Evolutionary conservation across 2,329 filamentous ascomycete species (phyloP), one percentile per base, ranked within the genome.

Genomic region (Phyllosticta citrichinensis): DNA sequence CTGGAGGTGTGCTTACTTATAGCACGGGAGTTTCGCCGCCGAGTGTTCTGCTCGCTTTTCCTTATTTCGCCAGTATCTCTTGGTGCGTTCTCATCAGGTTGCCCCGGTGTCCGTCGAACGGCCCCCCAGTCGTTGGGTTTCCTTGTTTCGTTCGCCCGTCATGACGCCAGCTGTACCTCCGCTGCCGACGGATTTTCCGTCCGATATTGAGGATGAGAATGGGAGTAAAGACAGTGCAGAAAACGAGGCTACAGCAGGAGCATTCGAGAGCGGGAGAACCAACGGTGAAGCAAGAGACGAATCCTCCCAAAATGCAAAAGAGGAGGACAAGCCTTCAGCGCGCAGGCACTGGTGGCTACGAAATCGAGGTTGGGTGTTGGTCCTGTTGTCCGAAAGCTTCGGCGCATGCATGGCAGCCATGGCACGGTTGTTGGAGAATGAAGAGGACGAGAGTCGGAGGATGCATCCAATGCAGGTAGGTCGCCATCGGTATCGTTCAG

Each of bases 191-290:
- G 85, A 84, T 69, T 96, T 96, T 73, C 91, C 91, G 62, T 96
- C 90, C 76, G 91, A 90, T 92, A 88, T 73, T 85, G 89, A 75
- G 91, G 94, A 99, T 75, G 77, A 99, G 66, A 99, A 99, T 73
- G 94, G 99, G 83, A 96, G 93, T 71, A 81, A 99, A 58, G 99
- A 99, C 73, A 94, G 94, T 20, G 94, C 94, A 65, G 94, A 99
- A 93, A 62, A 84, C n/a, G 40, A 8, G 5, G n/a, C 17, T 5
- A 3, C 6, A 47, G 40, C 14, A 5, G 40, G 35, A 14, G 12
- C 35, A 17, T 40, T 20, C 35, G 30, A 50, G 52, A 56, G 53
- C 53, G 52, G 33, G 51, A 55, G 6, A 4, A 24, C 9, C 25
- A 20, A 27, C 20, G 20, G 52, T 25, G 30, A 50, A 51, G 58